These are phyloP conservation scores for Eucalyptus cladocalyx DNA, from an alignment of 345 rosid genomes.

Conservation along the genomic window DNA sequence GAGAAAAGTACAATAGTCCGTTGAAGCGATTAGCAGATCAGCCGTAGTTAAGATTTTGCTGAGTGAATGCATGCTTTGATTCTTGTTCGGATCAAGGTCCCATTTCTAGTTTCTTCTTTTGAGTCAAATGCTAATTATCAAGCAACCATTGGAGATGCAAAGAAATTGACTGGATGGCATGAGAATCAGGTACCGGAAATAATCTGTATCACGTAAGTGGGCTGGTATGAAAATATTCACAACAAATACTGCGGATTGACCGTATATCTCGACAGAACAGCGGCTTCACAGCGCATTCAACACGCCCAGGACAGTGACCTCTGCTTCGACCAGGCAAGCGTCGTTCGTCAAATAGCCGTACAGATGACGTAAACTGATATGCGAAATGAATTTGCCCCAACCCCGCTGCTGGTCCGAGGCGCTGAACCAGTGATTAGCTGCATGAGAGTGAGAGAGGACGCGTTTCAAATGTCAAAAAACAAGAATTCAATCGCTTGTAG, in stretches of 20 bases:
- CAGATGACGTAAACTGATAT: background rate
- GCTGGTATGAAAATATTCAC: background rate
- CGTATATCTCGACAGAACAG: no score
- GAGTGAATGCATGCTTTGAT: background rate
- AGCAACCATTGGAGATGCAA: background rate
- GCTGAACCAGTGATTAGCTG: conserved; percentile 20
- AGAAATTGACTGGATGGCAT: background rate
- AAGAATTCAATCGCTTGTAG: background rate
- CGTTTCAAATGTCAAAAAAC: background rate
- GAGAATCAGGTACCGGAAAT: background rate
- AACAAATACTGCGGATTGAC: no score
- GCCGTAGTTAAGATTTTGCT: background rate
- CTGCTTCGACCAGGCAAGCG: conserved; percentile 18
- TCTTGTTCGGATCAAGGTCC: background rate
- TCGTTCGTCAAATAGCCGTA: background rate
- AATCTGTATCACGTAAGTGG: background rate
- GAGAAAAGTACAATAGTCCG: background rate
- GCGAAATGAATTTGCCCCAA: conserved; percentile 10
- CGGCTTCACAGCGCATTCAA: background rate
- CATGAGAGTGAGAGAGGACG: background rate
- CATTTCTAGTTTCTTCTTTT: background rate
- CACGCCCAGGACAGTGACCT: conserved; percentile 16
- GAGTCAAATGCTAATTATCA: background rate
- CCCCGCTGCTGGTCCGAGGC: conserved; percentile 3
- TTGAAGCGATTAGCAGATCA: background rate